A percentile compares a stretch with the other conserved stretches of the same genome.
Conservation (phyloP, 768 basidiomycete genomes). For the Psilocybe cyanescens region DNA sequence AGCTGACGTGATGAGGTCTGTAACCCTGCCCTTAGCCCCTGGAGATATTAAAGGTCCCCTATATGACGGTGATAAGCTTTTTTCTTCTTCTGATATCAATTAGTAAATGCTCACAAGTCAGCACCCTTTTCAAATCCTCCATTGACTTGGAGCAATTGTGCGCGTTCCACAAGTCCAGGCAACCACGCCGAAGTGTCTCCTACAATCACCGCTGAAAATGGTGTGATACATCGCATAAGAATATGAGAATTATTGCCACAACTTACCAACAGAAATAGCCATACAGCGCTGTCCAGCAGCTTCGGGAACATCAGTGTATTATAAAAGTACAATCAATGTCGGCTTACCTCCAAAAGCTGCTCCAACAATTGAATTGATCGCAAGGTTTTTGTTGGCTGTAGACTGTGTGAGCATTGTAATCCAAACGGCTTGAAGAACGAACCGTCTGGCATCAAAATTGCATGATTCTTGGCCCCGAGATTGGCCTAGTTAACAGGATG, state of each 20-base stretch:
- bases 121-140: constrained; percentile 89
- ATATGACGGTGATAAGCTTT: constrained; percentile 5
- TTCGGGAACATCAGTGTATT: constrained; percentile 20
- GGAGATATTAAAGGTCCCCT: constrained; percentile 86
- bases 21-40: constrained; percentile 78
- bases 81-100: neutral
- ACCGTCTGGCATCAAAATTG: constrained; percentile 94
- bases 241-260: neutral
- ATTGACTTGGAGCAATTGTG: constrained; percentile 77
- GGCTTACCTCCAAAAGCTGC: constrained; percentile 87
- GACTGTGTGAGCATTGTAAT: constrained; percentile 42
- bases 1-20: constrained; percentile 72
- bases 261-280: constrained; percentile 89
- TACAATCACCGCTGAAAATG: constrained; percentile 68
- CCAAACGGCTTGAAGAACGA: constrained; percentile 19
- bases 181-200: constrained; percentile 83
- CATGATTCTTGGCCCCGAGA: constrained; percentile 98
- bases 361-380: constrained; percentile 90
- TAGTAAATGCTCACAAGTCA: constrained; percentile 62
- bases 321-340: neutral
- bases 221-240: neutral
- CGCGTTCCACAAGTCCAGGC: constrained; percentile 82
- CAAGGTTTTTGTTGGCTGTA: constrained; percentile 95
- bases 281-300: constrained; percentile 98
- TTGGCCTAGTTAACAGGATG: constrained; percentile 37